A percentile compares a stretch with the other conserved stretches of the same genome.
phyloP scores from a whole-genome alignment of 1,139 yeast genomes.

The Magnusiomyces ingens region DNA sequence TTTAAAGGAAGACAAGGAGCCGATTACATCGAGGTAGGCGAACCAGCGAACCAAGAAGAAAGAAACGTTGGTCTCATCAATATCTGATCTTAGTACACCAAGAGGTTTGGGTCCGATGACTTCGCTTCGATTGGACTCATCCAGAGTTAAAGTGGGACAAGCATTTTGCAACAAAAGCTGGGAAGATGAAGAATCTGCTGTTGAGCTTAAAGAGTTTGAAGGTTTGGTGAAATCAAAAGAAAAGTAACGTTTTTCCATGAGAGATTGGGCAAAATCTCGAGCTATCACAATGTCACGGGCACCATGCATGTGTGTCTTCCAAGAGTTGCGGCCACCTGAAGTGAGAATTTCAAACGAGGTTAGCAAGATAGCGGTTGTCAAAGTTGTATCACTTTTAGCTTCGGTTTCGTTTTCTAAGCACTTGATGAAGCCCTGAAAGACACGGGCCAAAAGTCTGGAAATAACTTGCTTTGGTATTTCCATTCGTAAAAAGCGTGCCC shows the following conservation, averaged over 20 bases:
- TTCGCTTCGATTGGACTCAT: background rate
- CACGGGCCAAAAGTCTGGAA: constrained; percentile 47
- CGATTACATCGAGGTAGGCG: constrained; percentile 63
- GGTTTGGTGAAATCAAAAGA: background rate
- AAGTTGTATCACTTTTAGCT: constrained; percentile 57
- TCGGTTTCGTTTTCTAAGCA: constrained; percentile 47
- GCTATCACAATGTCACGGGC: constrained; percentile 62
- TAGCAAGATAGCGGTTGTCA: constrained; percentile 56
- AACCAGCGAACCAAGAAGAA: constrained; percentile 66
- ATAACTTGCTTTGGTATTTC: constrained; percentile 41
- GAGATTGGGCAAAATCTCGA: constrained; percentile 39
- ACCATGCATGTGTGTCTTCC: constrained; percentile 56
- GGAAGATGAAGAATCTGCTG: background rate
- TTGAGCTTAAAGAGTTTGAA: background rate
- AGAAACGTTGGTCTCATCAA: constrained; percentile 40
- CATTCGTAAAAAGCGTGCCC: constrained; percentile 30
- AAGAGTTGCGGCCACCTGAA: constrained; percentile 25
- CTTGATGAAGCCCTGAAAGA: constrained; percentile 50
- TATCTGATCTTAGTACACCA: constrained; percentile 20
- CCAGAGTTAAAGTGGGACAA: no score
- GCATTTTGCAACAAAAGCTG: background rate
- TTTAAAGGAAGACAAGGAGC: constrained; percentile 40
- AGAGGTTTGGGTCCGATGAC: constrained; percentile 25
- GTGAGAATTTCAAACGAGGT: constrained; percentile 58
- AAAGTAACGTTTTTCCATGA: background rate